Evolutionary conservation across 225 moss, liverwort and hornwort species (phyloP).

Genomic region (Sphagnum contortum): DNA sequence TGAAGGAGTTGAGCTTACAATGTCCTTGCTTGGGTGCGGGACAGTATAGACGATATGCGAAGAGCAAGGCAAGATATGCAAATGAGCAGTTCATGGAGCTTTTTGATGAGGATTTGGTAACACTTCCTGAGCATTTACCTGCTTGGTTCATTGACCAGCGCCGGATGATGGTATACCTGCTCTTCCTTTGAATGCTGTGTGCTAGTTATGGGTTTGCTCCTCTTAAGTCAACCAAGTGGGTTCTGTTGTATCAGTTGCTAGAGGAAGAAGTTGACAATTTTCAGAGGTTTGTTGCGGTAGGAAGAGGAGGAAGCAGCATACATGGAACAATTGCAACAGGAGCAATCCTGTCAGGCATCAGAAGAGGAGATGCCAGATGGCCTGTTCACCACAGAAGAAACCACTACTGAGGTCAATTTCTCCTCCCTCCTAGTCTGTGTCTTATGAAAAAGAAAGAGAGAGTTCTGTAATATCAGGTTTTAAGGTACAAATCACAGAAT

Average conservation of each 20-base stretch:
- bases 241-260: too few relatives aligned
- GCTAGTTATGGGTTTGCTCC: too few relatives aligned
- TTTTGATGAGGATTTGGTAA: constrained; percentile 92
- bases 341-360: constrained; percentile 16
- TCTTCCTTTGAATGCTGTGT: neutral
- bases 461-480: too few relatives aligned
- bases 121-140: constrained; percentile 72
- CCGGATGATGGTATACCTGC: constrained; percentile 75
- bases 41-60: constrained; percentile 97
- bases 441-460: too few relatives aligned
- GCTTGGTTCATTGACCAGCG: constrained; percentile 95
- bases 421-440: neutral
- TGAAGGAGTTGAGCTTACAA: too few relatives aligned
- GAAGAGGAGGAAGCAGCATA: constrained; percentile 54
- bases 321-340: constrained; percentile 33
- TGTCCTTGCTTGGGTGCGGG: constrained; percentile 1
- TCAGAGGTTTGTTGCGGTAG: constrained; percentile 3
- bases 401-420: constrained; percentile 23
- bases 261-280: too few relatives aligned
- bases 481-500: too few relatives aligned
- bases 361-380: constrained; percentile 18
- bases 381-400: constrained; percentile 35
- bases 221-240: too few relatives aligned
- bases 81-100: constrained; percentile 99
- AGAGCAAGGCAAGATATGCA: constrained; percentile 90